Evolutionary conservation across 1,284 basidiomycete species (phyloP).

Genomic region (Rhodotorula sp.): DNA sequence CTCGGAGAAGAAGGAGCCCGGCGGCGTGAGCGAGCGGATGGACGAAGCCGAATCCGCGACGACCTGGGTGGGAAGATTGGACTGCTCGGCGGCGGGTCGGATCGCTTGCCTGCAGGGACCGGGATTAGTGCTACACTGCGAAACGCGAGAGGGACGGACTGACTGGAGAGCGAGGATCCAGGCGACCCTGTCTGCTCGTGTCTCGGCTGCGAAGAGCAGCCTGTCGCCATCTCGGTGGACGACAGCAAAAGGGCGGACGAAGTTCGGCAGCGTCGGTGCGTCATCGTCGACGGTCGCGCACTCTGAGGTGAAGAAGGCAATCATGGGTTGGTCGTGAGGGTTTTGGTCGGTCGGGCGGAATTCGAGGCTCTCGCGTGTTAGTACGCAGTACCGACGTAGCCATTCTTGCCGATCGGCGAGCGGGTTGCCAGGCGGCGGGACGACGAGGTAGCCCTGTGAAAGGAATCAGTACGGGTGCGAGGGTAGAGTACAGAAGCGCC

Average conservation of each 20-base stretch:
- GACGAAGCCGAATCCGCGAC: background rate
- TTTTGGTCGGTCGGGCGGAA: slow-evolving; percentile 26
- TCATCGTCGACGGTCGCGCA: slow-evolving; percentile 11
- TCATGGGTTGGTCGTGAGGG: background rate
- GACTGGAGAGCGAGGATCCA: slow-evolving; percentile 23
- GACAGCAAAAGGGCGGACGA: slow-evolving; percentile 12
- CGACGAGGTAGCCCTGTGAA: slow-evolving; percentile 17
- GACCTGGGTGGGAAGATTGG: background rate
- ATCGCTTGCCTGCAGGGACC: background rate
- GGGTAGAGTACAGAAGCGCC: rapidly evolving
- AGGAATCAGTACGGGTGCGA: background rate
- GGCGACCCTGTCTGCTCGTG: slow-evolving; percentile 5
- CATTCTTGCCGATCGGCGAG: background rate
- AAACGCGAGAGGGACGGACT: background rate
- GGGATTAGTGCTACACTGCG: too few species aligned
- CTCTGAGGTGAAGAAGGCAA: background rate
- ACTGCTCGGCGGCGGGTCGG: background rate
- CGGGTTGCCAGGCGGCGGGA: background rate
- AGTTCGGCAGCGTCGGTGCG: background rate
- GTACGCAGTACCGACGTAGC: slow-evolving; percentile 14
- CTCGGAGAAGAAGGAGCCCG: slow-evolving; percentile 13
- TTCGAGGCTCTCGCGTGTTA: slow-evolving; percentile 9
- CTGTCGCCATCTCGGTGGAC: slow-evolving; percentile 2
- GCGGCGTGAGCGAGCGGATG: background rate
- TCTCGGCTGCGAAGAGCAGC: slow-evolving; percentile 1